A percentile compares a stretch with the other conserved stretches of the same genome.
phyloP scores from a whole-genome alignment of 2,329 filamentous ascomycete genomes.

The Epichloe gansuensis region DNA sequence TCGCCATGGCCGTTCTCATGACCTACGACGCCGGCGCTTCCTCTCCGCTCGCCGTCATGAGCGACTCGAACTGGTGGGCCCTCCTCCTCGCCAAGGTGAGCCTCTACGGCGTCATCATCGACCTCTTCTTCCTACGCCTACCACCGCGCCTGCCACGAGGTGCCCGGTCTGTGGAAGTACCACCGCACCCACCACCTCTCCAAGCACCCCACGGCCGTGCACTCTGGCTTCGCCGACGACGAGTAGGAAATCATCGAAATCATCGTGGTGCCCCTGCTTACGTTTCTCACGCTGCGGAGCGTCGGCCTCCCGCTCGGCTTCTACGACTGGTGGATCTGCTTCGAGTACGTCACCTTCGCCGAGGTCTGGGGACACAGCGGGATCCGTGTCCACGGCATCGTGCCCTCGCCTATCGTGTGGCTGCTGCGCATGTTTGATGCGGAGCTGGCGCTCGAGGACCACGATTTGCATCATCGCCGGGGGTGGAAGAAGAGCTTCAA shows the following conservation, averaged over 20 bases:
- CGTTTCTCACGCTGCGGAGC: constrained; percentile 20
- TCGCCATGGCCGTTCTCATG: constrained; percentile 15
- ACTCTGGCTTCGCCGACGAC: constrained; percentile 27
- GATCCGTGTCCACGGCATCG: constrained; percentile 21
- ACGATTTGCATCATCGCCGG: constrained; percentile 25
- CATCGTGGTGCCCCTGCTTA: constrained; percentile 25
- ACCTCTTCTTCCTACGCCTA: constrained; percentile 31
- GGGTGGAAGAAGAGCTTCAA: constrained; percentile 25
- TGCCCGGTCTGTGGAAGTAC: constrained; percentile 26
- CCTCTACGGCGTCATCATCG: constrained; percentile 28
- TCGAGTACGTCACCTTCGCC: constrained; percentile 27
- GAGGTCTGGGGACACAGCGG: constrained; percentile 26
- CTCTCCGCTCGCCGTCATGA: constrained; percentile 6
- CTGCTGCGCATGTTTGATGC: constrained; percentile 18
- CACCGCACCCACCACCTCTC: constrained; percentile 32
- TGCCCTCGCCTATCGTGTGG: constrained; percentile 19
- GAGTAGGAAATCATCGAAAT: constrained; percentile 31
- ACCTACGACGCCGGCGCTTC: constrained; percentile 10
- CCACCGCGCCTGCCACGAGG: constrained; percentile 26
- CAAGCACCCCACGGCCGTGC: constrained; percentile 30
- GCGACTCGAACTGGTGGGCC: constrained; percentile 12
- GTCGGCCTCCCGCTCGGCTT: constrained; percentile 29
- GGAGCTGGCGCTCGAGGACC: constrained; percentile 26
- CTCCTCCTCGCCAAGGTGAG: constrained; percentile 26
- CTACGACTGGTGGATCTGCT: constrained; percentile 33